Evolutionary conservation across 2,329 filamentous ascomycete genomes (phyloP).

Genomic region (Diaporthe amygdali): DNA sequence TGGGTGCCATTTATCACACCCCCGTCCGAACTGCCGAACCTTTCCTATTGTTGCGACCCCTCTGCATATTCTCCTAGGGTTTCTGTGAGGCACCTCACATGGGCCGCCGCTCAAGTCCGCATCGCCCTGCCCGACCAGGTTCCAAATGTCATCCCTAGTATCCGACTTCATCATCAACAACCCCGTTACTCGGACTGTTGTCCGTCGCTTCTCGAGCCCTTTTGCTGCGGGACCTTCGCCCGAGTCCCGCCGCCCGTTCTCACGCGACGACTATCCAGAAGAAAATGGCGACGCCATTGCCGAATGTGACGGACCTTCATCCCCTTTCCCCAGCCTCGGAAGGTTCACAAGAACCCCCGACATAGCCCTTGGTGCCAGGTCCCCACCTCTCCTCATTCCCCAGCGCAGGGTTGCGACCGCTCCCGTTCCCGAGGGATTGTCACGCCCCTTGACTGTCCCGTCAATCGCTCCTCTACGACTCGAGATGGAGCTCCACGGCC

Average conservation of each 20-base stretch:
- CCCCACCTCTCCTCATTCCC: conserved; percentile 24
- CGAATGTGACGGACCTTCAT: conserved; percentile 26
- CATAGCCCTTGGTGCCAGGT: conserved; percentile 24
- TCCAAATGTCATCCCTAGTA: conserved; percentile 65
- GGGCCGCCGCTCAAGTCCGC: conserved; percentile 1
- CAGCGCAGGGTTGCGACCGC: conserved; percentile 18
- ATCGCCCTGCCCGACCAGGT: conserved; percentile 13
- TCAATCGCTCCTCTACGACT: conserved; percentile 10
- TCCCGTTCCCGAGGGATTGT: not conserved
- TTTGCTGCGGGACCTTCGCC: conserved; percentile 37
- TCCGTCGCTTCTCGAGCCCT: conserved; percentile 58
- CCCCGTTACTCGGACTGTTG: conserved; percentile 69
- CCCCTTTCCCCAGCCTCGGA: conserved; percentile 25
- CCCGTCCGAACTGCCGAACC: conserved; percentile 8
- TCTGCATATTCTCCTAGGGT: not conserved
- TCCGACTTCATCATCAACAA: conserved; percentile 67
- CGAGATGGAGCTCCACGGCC: conserved; percentile 28
- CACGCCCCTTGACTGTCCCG: conserved; percentile 11
- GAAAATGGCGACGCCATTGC: conserved; percentile 31
- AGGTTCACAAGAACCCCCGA: conserved; percentile 28
- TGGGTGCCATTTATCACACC: not conserved
- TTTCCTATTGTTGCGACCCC: not conserved
- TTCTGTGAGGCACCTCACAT: not conserved
- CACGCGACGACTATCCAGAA: conserved; percentile 13
- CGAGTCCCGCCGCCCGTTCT: conserved; percentile 36